phyloP scores from a whole-genome alignment of 352 stramenopile species.

The Peronospora destructor region DNA sequence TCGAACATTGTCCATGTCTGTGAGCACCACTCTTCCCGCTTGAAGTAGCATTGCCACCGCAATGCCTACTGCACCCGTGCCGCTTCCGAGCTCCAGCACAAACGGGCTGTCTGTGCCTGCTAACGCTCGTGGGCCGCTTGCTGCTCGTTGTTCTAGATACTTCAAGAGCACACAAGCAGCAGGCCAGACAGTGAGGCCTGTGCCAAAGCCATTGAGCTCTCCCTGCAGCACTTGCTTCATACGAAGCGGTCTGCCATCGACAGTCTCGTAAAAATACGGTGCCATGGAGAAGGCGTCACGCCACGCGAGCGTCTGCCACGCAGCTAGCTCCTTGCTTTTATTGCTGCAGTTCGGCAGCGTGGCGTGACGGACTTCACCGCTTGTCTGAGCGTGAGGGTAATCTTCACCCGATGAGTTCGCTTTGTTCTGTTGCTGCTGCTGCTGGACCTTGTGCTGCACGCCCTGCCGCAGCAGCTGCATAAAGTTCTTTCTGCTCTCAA shows the following conservation, averaged over 20 bases:
- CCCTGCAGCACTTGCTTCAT: conserved; percentile 74
- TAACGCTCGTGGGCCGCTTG: conserved; percentile 25
- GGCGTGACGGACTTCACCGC: conserved; percentile 17
- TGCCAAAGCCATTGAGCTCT: conserved; percentile 76
- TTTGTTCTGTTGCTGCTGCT: conserved; percentile 12
- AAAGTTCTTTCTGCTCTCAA: conserved; percentile 33
- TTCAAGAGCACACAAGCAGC: conserved; percentile 78
- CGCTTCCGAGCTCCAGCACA: conserved; percentile 88
- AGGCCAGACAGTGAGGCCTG: conserved; percentile 75
- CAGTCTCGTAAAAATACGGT: conserved; percentile 50
- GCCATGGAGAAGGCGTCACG: conserved; percentile 62
- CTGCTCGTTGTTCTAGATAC: conserved; percentile 52
- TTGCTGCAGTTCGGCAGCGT: conserved; percentile 10
- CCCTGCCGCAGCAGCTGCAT: conserved; percentile 56
- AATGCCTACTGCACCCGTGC: conserved; percentile 88
- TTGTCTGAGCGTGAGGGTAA: conserved; percentile 14
- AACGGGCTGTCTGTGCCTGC: conserved; percentile 20
- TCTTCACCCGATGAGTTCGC: conserved; percentile 1
- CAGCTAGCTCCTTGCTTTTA: background rate
- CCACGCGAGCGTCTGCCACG: conserved; percentile 73
- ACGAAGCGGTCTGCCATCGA: conserved; percentile 37
- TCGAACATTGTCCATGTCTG: conserved; percentile 85
- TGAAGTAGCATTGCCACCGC: conserved; percentile 82
- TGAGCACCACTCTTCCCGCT: conserved; percentile 72
- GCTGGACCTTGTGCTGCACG: conserved; percentile 46